Conservation (phyloP, 768 basidiomycete genomes). For the Gymnopilus junonius region DNA sequence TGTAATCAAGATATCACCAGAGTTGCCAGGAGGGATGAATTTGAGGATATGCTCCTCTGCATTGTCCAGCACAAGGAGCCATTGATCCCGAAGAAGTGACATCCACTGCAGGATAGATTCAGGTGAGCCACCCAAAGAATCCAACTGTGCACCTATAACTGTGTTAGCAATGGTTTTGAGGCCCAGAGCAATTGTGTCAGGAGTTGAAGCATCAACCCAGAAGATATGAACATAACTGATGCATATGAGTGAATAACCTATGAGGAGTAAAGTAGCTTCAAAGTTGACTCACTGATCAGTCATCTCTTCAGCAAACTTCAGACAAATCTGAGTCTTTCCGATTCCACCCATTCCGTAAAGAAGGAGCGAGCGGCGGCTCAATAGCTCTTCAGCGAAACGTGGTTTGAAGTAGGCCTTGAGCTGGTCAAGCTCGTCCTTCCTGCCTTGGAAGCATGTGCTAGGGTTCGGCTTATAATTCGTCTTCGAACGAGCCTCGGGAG, state of each 20-base stretch:
- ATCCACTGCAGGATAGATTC: constrained; percentile 16
- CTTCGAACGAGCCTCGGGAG: neutral
- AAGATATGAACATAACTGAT: neutral
- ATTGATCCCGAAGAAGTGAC: constrained; percentile 7
- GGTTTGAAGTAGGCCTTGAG: constrained; percentile 13
- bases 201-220: neutral
- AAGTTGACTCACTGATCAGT: neutral
- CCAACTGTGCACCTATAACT: neutral
- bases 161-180: neutral
- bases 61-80: constrained; percentile 27
- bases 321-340: constrained; percentile 25
- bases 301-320: constrained; percentile 19
- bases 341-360: too few relatives aligned
- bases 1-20: constrained; percentile 23
- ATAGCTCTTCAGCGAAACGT: neutral
- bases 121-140: neutral
- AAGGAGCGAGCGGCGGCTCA: constrained; percentile 11
- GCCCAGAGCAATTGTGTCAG: neutral
- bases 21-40: constrained; percentile 19
- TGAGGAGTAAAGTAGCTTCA: neutral
- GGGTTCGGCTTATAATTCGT: neutral
- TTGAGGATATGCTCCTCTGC: constrained; percentile 10
- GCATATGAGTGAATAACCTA: neutral
- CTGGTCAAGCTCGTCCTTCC: constrained; percentile 9
- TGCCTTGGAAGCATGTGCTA: constrained; percentile 15